Percentiles rank a stretch among this genome's conserved stretches.
These are phyloP conservation scores for Spinacia oleracea DNA, from an alignment of 179 eudicot species.

Conservation along the genomic window DNA sequence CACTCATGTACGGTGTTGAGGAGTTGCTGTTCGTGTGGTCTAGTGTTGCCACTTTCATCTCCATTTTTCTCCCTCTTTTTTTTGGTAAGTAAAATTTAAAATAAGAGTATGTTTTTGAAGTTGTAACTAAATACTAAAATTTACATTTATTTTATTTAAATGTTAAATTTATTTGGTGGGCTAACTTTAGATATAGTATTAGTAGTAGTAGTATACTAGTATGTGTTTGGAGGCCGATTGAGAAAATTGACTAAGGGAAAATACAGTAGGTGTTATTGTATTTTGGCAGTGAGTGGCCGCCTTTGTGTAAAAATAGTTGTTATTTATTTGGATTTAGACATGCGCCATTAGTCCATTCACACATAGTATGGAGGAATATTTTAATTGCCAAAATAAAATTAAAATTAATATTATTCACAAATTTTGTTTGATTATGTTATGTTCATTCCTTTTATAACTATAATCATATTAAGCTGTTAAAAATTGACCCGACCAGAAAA, in stretches of 20 bases:
- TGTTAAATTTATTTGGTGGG: background rate
- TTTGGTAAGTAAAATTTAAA: background rate
- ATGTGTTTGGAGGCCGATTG: background rate
- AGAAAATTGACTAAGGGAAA: conserved; percentile 4
- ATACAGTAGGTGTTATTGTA: background rate
- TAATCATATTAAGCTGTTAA: too few relatives aligned
- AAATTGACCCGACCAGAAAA: too few relatives aligned
- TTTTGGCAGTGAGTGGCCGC: background rate
- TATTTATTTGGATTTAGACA: background rate
- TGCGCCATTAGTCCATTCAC: background rate
- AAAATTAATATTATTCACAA: background rate
- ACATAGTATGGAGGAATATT: background rate
- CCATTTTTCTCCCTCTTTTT: background rate
- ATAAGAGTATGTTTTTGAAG: background rate
- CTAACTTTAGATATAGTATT: background rate
- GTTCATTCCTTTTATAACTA: background rate
- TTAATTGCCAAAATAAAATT: too few relatives aligned
- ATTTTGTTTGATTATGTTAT: background rate
- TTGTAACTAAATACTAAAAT: background rate
- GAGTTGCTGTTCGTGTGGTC: background rate
- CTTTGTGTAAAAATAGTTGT: background rate
- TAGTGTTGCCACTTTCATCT: background rate
- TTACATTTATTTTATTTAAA: too few relatives aligned
- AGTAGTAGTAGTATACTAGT: too few relatives aligned
- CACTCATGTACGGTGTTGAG: conserved; percentile 24